Percentiles rank a stretch among this genome's conserved stretches.
Conservation (phyloP, 352 stramenopile species). For the Pythium vanterpoolii region DNA sequence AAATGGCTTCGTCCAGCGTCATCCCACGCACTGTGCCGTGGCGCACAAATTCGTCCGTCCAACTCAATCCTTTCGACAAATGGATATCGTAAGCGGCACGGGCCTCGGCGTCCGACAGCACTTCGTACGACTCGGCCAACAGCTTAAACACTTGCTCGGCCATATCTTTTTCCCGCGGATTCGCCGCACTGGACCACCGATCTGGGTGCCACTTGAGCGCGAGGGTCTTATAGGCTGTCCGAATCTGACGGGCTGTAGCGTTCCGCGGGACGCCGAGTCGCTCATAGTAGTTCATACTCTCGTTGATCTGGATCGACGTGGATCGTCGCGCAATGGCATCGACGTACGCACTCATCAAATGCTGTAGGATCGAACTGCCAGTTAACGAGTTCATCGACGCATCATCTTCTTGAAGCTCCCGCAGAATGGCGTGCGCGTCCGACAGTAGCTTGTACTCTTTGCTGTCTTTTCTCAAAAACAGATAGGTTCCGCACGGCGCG, state of each 20-base stretch:
- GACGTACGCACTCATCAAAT: conserved; percentile 84
- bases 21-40: conserved; percentile 78
- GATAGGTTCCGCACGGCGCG: conserved; percentile 68
- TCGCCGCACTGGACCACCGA: conserved; percentile 51
- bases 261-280: conserved; percentile 64
- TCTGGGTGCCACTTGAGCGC: conserved; percentile 88
- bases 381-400: conserved; percentile 54
- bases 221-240: conserved; percentile 66
- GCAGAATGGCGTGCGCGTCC: conserved; percentile 37
- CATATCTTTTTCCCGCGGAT: conserved; percentile 54
- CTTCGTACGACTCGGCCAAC: conserved; percentile 80
- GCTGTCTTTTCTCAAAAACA: conserved; percentile 67
- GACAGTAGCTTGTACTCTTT: conserved; percentile 48
- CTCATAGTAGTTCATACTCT: conserved; percentile 84
- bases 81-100: conserved; percentile 65
- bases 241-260: conserved; percentile 64
- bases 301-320: conserved; percentile 78
- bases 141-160: conserved; percentile 83
- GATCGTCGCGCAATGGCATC: conserved; percentile 64
- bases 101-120: conserved; percentile 60
- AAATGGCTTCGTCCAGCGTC: conserved; percentile 82
- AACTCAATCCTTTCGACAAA: conserved; percentile 38
- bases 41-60: conserved; percentile 74
- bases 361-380: conserved; percentile 73
- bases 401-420: conserved; percentile 42